Conservation (phyloP, 805 yeast genomes). For the Teunomyces stri region DNA sequence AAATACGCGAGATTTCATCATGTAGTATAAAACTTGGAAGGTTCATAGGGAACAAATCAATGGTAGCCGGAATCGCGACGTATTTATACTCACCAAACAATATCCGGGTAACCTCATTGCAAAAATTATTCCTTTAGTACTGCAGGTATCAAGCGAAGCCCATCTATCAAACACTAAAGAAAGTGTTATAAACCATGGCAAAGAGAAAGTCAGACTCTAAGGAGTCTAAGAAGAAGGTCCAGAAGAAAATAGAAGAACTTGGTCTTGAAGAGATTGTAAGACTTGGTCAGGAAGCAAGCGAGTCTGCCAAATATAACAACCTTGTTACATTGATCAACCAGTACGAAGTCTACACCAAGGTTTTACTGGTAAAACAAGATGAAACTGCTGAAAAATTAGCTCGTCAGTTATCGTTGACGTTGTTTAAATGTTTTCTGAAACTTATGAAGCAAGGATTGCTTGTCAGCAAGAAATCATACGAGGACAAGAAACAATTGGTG, state of each 20-base stretch:
- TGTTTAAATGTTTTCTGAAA: conserved; percentile 49
- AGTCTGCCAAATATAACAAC: conserved; percentile 55
- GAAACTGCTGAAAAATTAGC: conserved; percentile 28
- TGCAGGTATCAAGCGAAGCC: conserved; percentile 1
- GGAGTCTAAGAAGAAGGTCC: conserved; percentile 6
- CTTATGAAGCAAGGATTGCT: conserved; percentile 45
- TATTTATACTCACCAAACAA: conserved; percentile 14
- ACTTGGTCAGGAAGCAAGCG: conserved; percentile 29
- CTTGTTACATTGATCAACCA: conserved; percentile 46
- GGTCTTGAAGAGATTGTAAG: conserved; percentile 19
- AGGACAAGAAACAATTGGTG: conserved; percentile 48
- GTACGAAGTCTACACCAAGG: conserved; percentile 23
- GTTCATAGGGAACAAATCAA: conserved; percentile 44
- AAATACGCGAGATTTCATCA: conserved; percentile 61
- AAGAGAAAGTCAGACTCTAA: conserved; percentile 13
- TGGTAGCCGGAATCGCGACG: conserved; percentile 5
- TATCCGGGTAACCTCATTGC: conserved; percentile 21
- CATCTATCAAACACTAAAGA: conserved; percentile 5
- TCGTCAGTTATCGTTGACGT: conserved; percentile 39
- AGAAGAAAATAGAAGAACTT: background rate
- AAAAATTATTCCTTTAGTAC: conserved; percentile 9
- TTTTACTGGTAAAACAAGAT: conserved; percentile 15
- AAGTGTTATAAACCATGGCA: conserved; percentile 3
- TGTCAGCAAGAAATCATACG: conserved; percentile 27
- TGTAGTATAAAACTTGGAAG: conserved; percentile 63